These are phyloP conservation scores for Leccinum angustisporum DNA, from an alignment of 1,284 basidiomycete species.

Conservation along the genomic window DNA sequence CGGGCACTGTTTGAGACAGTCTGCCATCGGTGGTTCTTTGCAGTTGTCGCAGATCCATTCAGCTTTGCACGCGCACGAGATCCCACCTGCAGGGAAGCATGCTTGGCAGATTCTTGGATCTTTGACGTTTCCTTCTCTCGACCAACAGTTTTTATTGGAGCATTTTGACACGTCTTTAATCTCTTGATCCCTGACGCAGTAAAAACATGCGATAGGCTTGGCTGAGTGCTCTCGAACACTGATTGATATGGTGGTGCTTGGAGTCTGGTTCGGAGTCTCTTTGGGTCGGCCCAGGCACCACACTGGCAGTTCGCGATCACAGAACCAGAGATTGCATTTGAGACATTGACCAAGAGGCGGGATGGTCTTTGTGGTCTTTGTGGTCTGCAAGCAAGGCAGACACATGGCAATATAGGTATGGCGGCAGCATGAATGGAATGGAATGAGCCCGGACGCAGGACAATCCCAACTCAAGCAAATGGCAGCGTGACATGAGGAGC, in stretches of 20 bases:
- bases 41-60: conserved; percentile 28
- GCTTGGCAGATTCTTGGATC: background rate
- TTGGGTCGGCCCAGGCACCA: conserved; percentile 26
- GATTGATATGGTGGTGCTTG: background rate
- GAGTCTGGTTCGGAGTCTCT: background rate
- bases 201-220: background rate
- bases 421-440: conserved; percentile 13
- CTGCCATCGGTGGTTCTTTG: conserved; percentile 1
- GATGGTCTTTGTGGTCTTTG: background rate
- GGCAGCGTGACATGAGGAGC: conserved; percentile 14
- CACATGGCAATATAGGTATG: conserved; percentile 8
- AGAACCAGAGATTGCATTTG: conserved; percentile 23
- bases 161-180: background rate
- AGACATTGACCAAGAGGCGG: conserved; percentile 26
- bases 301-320: conserved; percentile 12
- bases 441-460: conserved; percentile 13
- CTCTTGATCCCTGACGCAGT: background rate
- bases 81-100: background rate
- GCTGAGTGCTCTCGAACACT: conserved; percentile 18
- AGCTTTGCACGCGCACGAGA: conserved; percentile 24
- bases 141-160: background rate
- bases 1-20: too few relatives aligned
- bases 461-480: conserved; percentile 22
- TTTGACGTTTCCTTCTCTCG: background rate
- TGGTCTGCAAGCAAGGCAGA: conserved; percentile 13